A percentile compares a stretch with the other conserved stretches of the same genome.
phyloP scores from a whole-genome alignment of 805 yeast species.

The Soucietia sequanensis region DNA sequence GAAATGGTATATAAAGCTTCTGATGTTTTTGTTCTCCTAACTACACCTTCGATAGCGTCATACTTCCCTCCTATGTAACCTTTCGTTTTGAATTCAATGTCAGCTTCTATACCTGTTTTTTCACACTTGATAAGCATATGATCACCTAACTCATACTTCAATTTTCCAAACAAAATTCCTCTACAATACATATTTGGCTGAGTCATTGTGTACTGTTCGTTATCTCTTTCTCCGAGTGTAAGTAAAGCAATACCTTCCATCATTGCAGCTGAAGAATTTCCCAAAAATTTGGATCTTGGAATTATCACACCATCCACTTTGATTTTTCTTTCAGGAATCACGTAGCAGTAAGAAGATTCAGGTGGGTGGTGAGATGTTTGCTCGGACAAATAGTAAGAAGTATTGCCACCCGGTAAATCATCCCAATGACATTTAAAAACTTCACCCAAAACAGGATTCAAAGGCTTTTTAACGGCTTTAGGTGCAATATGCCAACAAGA shows the following conservation, averaged over 20 bases:
- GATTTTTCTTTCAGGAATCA: slow-evolving; percentile 76
- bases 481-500: slow-evolving; percentile 99
- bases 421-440: slow-evolving; percentile 93
- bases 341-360: slow-evolving; percentile 86
- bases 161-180: slow-evolving; percentile 86
- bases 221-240: slow-evolving; percentile 59
- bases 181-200: slow-evolving; percentile 96
- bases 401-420: slow-evolving; percentile 58
- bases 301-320: slow-evolving; percentile 86
- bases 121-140: slow-evolving; percentile 75
- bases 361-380: slow-evolving; percentile 99
- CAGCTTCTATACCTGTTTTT: slow-evolving; percentile 58
- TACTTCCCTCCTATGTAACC: slow-evolving; percentile 93
- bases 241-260: slow-evolving; percentile 89
- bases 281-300: slow-evolving; percentile 86
- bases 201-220: slow-evolving; percentile 78
- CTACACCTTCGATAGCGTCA: slow-evolving; percentile 78
- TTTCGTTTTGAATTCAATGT: slow-evolving; percentile 90
- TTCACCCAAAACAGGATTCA: slow-evolving; percentile 94
- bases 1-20: slow-evolving; percentile 62
- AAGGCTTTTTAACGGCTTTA: slow-evolving; percentile 95
- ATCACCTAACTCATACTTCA: slow-evolving; percentile 91
- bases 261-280: slow-evolving; percentile 94
- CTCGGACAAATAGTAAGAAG: slow-evolving; percentile 85
- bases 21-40: slow-evolving; percentile 44